Conservation (phyloP, 805 yeast genomes). For the Isabelozyma gotoi region DNA sequence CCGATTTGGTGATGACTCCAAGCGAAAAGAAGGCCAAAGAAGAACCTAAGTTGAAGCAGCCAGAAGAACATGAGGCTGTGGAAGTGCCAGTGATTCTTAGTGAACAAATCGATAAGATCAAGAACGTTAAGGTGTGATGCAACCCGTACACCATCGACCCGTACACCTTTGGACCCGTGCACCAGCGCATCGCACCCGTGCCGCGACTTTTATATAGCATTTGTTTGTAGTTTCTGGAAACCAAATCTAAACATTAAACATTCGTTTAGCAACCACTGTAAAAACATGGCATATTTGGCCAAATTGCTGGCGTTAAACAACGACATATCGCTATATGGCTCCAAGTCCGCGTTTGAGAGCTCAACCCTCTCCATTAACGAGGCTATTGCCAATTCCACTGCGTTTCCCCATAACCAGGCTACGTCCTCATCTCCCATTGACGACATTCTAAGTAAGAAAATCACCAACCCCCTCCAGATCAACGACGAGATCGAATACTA, state of each 20-base stretch:
- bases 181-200: no score
- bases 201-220: not conserved
- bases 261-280: no score
- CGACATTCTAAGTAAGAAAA: not conserved
- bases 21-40: conserved; percentile 20
- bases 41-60: conserved; percentile 8
- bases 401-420: not conserved
- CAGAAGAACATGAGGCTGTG: conserved; percentile 42
- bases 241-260: no score
- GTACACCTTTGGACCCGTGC: not conserved
- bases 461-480: conserved; percentile 26
- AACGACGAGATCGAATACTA: conserved; percentile 36
- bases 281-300: not conserved
- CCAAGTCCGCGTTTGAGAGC: not conserved
- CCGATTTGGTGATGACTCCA: conserved; percentile 48
- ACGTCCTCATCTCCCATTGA: not conserved
- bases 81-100: conserved; percentile 52
- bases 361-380: not conserved
- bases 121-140: conserved; percentile 20
- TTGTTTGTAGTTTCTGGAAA: no score
- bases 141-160: not conserved
- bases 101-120: conserved; percentile 40
- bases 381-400: not conserved
- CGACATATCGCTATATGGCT: not conserved
- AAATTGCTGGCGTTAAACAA: not conserved